Evolutionary conservation across 129 eudicot species (phyloP), one percentile per base, ranked within the genome.

Genomic region (Ambrosia artemisiifolia): DNA sequence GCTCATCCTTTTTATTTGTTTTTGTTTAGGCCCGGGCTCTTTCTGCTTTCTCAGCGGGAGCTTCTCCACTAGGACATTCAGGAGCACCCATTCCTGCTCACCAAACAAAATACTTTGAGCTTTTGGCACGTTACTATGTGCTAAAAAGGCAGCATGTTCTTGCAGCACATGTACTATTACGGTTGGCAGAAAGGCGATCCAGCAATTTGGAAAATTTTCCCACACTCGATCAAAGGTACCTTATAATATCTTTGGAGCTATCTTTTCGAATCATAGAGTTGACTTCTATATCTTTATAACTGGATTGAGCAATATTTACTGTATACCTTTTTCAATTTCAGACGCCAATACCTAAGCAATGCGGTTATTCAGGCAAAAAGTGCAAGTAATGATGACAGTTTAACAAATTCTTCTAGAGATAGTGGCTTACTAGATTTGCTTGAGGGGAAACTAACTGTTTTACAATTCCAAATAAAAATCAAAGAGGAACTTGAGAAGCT

Each of bases 351-450:
- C 96, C 66, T 95, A 67, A 90, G 96, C 69, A 90, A 85, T 68
- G 96, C 99, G 71, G 97, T 90, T 59, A 86, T 95, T 42, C 99
- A 95, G 83, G 99, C 97, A 7, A 95, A 95, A 86, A 90, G 95
- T 81, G 96, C 93, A 50, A 82, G 82, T 73, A 89, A 84, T 40
- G 63, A 57, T 70, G 97, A 86, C 34, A 74, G 86, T 51, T 44
- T 77, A 6, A 67, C 77, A 75, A 80, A 80, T 75, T 79, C 99
- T 60, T 74, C 91, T 28, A 85, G 86, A 72, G 89, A 94, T 66
- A 84, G 74, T 67, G 99, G 99, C 17, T 85, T 95, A 20, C 89
- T 90, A 69, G 97, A 88, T 83, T 84, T 95, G 57, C 97, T 95
- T 30, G 99, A 95, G 65, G 99, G 97, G 33, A 95, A 95, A 74